Base-by-base conservation (phyloP, 768 basidiomycete genomes). In the Leucogyrophana mollusca region DNA sequence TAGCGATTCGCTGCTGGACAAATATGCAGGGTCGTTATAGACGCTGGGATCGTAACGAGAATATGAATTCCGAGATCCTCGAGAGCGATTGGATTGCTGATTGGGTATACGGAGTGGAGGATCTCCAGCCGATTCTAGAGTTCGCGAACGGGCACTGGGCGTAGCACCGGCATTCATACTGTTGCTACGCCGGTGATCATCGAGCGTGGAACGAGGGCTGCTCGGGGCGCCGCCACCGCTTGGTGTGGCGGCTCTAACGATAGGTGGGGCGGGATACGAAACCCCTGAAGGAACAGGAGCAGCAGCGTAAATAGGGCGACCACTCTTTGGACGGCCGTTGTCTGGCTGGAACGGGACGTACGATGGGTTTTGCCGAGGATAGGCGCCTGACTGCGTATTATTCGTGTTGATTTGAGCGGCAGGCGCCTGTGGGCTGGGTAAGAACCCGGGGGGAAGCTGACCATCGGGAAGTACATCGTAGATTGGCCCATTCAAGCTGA, bases 11-110 rank as follows among this genome's bases (percentile, higher is more conserved):
- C 20, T 60, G 50, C 60, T 62, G 2, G 47, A 50, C 0, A 65
- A 37, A 32, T 58, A 56, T 1, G 58, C 56, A 30, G 53, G 62
- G 27, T 60, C 62, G 6, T 65, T 53, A 48, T 67, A 66, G 40
- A 46, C 8, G 32, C 11, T 40, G 2, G 62, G 57, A 16, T 67
- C 35, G 30, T 53, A 58, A 9, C 56, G 55, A 2, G 52, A 16
- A 34, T 57, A 51, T 5, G 51, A 43, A 21, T 54, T 54, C 14
- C 51, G 52, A 6, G 41, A 51, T 16, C 48, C 47, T 38, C 7
- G 27, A 37, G 35, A 16, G n/a, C 50, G 47, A 11, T 20, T 66
- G n/a, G 61, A 66, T 21, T 51, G 59, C 17, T 47, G 46, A n/a
- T 18, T 18, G 14, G 45, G 45, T 9, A 30, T 14, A 4, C 46